Evolutionary conservation across 306 rosid genomes (phyloP), one percentile per base, ranked within the genome.

Genomic region (Macrotyloma uniflorum): DNA sequence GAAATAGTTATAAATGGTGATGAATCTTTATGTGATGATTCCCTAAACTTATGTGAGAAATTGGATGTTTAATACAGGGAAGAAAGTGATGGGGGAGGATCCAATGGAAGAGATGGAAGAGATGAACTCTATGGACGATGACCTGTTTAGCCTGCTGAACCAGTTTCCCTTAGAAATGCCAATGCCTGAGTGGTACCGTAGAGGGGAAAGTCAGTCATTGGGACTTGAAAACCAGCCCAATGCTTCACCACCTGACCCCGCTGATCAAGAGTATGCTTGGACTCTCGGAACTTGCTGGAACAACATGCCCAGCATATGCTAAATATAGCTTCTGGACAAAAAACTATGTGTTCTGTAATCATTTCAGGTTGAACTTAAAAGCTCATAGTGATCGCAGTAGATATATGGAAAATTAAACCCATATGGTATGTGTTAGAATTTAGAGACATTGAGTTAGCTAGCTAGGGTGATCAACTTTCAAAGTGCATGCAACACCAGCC

Each of bases 111-210:
- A 82, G n/a, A 1, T 86, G 66, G 91, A 69, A 38, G 88, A 82
- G 75, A 80, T 88, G 86, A 83, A 78, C 23, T 67, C 83, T 10
- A 69, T 90, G 88, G 93, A 86, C 28, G 97, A 91, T 65, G 97
- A 94, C 72, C 74, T 90, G 89, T 47, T 80, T 70, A 89, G 94
- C 88, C 46, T 94, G 70, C 91, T 92, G 49, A 82, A 73, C 70
- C 80, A 90, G 67, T 89, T 83, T 54, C 87, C 89, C 6, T 38
- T 85, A 2, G 38, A 86, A 46, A 75, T 76, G 80, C 88, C 90
- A 51, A 70, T 72, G 13, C 90, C 92, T 0, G 90, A 87, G 18
- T 93, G 93, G 97, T 87, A 89, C 69, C 72, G 71, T 0, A 78
- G 82, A 23, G 78, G 82, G 59, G 77, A 65, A 8, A 75, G 47